Evolutionary conservation across 2,329 filamentous ascomycete genomes (phyloP).

Genomic region (Fusarium brevicatenulatum): DNA sequence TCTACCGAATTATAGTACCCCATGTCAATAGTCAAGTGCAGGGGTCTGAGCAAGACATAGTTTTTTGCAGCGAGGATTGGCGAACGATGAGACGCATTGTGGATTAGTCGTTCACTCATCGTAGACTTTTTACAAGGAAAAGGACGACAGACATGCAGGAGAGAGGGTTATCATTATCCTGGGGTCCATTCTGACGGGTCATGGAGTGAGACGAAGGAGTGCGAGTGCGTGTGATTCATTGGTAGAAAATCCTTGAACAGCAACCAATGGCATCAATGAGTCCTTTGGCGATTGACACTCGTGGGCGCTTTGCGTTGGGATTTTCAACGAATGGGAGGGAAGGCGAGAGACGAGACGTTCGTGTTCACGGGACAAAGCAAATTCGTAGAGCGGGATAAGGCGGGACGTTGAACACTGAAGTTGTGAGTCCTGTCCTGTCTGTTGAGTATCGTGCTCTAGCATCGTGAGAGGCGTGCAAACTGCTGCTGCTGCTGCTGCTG

Average conservation of each 20-base stretch:
- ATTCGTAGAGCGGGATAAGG: conserved; percentile 7
- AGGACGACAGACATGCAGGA: conserved; percentile 36
- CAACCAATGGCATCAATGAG: conserved; percentile 35
- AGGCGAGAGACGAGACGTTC: not conserved
- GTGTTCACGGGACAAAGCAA: conserved; percentile 27
- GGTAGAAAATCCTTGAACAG: conserved; percentile 36
- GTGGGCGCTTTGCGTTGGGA: conserved; percentile 36
- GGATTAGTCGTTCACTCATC: conserved; percentile 24
- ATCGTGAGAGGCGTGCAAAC: conserved; percentile 4
- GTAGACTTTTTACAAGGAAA: conserved; percentile 25
- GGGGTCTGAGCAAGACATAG: conserved; percentile 24
- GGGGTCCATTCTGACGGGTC: conserved; percentile 28
- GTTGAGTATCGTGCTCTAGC: not conserved
- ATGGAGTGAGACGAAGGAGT: conserved; percentile 39
- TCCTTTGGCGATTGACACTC: conserved; percentile 23
- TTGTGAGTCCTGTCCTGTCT: not conserved
- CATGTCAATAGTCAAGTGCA: conserved; percentile 34
- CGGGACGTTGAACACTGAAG: conserved; percentile 6
- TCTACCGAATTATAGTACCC: conserved; percentile 35
- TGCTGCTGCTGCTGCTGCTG: not conserved
- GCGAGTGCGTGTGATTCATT: conserved; percentile 28
- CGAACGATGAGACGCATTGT: conserved; percentile 37
- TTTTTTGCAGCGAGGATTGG: conserved; percentile 35
- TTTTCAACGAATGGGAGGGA: conserved; percentile 38
- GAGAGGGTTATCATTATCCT: conserved; percentile 25